Conservation (phyloP, 768 basidiomycete genomes). For the Scleroderma bovista region DNA sequence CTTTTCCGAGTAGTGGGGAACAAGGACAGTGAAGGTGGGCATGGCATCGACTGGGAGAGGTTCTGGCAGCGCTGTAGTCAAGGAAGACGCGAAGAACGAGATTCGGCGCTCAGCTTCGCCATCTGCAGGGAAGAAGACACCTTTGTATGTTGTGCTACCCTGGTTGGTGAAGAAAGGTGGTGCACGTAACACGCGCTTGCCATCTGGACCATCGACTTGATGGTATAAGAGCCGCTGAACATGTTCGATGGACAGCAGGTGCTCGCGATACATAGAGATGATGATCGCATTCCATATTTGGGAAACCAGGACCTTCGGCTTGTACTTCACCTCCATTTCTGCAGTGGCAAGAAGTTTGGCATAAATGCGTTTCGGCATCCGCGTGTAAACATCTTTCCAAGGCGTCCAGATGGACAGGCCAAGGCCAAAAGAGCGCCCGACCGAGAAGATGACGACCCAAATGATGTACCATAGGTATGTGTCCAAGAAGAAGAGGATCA, state of each 20-base stretch:
- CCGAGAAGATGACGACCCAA: slow-evolving; percentile 94
- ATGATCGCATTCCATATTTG: slow-evolving; percentile 99
- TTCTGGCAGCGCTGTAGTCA: slow-evolving; percentile 93
- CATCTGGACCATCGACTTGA: slow-evolving; percentile 87
- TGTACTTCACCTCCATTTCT: slow-evolving; percentile 99
- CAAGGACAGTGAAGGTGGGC: slow-evolving; percentile 99
- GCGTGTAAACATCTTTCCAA: slow-evolving; percentile 95
- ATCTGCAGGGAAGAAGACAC: slow-evolving; percentile 88
- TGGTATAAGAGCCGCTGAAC: slow-evolving; percentile 97
- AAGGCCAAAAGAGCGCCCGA: slow-evolving; percentile 83
- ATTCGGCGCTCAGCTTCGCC: slow-evolving; percentile 97
- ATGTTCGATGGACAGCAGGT: slow-evolving; percentile 95
- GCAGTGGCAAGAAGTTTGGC: slow-evolving; percentile 93
- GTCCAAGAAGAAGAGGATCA: slow-evolving; percentile 97
- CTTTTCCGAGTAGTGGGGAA: slow-evolving; percentile 99
- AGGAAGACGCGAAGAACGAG: slow-evolving; percentile 97
- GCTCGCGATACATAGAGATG: slow-evolving; percentile 99
- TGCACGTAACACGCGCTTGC: slow-evolving; percentile 87
- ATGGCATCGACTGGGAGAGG: slow-evolving; percentile 95
- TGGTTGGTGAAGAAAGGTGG: slow-evolving; percentile 99
- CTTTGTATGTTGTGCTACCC: slow-evolving; percentile 59
- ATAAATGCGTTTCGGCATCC: slow-evolving; percentile 96
- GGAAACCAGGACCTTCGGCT: slow-evolving; percentile 97
- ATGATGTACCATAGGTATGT: slow-evolving; percentile 99
- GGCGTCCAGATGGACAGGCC: slow-evolving; percentile 99